A percentile compares a stretch with the other conserved stretches of the same genome.
Evolutionary conservation across 768 basidiomycete species (phyloP).

Genomic region (Steccherinum ochraceum): DNA sequence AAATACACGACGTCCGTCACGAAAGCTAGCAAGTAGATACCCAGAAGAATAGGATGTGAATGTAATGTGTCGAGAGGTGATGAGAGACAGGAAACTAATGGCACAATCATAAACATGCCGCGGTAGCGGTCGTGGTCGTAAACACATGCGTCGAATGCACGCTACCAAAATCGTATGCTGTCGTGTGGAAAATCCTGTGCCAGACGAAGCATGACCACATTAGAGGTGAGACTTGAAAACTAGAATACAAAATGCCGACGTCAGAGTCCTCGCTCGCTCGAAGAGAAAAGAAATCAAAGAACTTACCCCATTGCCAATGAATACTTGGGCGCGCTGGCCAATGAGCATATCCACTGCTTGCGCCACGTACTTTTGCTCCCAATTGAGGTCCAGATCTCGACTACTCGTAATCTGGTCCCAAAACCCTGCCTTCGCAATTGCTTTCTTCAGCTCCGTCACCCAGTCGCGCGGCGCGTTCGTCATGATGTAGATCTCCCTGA

Average conservation of each 20-base stretch:
- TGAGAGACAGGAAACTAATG: too few species aligned
- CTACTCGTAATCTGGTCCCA: conserved; percentile 36
- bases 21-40: too few species aligned
- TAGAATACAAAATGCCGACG: conserved; percentile 9
- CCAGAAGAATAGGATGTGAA: too few species aligned
- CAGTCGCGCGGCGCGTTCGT: conserved; percentile 38
- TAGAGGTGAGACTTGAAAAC: conserved; percentile 45
- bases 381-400: conserved; percentile 32
- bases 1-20: too few species aligned
- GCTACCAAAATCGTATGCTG: conserved; percentile 37
- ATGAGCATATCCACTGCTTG: conserved; percentile 47
- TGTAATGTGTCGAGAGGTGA: too few species aligned
- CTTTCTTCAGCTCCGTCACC: conserved; percentile 31
- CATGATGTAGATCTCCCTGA: conserved; percentile 38
- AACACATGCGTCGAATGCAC: too few species aligned
- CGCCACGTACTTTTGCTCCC: conserved; percentile 36
- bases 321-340: conserved; percentile 37
- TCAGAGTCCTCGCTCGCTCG: not conserved
- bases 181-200: conserved; percentile 27
- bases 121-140: too few species aligned
- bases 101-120: too few species aligned
- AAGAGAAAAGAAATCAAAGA: not conserved
- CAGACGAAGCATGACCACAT: conserved; percentile 39
- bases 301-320: conserved; percentile 48
- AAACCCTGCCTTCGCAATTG: conserved; percentile 22